Conservation (phyloP, 1,284 basidiomycete species). For the Tylopilus sp. region DNA sequence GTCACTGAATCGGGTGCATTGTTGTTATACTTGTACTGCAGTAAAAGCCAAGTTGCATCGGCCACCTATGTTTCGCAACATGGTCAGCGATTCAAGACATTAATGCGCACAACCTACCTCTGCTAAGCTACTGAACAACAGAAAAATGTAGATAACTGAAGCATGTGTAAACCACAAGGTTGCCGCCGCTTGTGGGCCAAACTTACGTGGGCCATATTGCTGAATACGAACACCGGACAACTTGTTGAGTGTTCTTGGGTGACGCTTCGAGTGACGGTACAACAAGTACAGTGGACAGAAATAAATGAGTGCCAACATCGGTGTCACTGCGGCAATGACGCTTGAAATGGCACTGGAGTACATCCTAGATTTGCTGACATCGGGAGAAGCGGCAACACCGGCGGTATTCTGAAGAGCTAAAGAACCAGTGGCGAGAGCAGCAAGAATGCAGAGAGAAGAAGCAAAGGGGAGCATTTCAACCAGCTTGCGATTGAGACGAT, state of each 20-base stretch:
- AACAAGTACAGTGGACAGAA: constrained; percentile 46
- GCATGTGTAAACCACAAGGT: constrained; percentile 29
- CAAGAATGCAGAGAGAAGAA: constrained; percentile 33
- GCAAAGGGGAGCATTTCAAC: constrained; percentile 37
- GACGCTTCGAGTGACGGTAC: constrained; percentile 41
- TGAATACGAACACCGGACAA: constrained; percentile 42
- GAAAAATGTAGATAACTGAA: constrained; percentile 46
- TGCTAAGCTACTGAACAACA: constrained; percentile 45
- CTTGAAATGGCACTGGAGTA: constrained; percentile 40
- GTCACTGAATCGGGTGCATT: constrained; percentile 45
- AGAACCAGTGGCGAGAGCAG: constrained; percentile 34
- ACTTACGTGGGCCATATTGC: constrained; percentile 49
- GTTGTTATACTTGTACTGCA: constrained; percentile 48
- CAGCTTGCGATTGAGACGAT: constrained; percentile 27
- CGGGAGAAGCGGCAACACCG: constrained; percentile 16
- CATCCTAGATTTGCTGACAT: constrained; percentile 31
- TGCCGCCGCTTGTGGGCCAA: background rate
- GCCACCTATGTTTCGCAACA: constrained; percentile 39
- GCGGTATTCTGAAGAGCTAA: constrained; percentile 27
- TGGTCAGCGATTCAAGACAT: constrained; percentile 1
- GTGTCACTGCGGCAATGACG: constrained; percentile 44
- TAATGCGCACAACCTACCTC: constrained; percentile 36
- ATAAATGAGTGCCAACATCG: constrained; percentile 47
- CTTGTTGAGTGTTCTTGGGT: constrained; percentile 49
- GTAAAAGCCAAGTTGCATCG: constrained; percentile 50